Percentiles rank a stretch among this genome's conserved stretches.
These are phyloP conservation scores for Pythium vanterpoolii DNA, from an alignment of 352 stramenopile genomes.

Conservation along the genomic window DNA sequence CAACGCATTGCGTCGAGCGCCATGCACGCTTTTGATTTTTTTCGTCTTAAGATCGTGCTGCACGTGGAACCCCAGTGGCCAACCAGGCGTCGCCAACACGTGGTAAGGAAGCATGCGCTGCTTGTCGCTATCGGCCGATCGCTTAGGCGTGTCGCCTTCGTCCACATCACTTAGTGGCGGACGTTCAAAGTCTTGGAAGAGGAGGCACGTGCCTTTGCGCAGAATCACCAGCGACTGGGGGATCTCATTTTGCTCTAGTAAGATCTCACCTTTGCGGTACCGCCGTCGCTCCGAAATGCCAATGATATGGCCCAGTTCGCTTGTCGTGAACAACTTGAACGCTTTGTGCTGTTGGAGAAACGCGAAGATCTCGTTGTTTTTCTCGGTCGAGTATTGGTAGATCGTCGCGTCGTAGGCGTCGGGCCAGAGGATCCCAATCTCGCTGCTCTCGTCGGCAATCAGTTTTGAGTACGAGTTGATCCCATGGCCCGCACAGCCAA, in stretches of 20 bases:
- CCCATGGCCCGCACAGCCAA: conserved; percentile 53
- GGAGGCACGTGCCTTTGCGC: conserved; percentile 59
- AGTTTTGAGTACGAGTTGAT: conserved; percentile 45
- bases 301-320: conserved; percentile 66
- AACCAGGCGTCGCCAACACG: conserved; percentile 53
- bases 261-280: conserved; percentile 59
- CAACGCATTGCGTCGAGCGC: conserved; percentile 45
- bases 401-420: conserved; percentile 54
- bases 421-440: conserved; percentile 67
- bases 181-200: conserved; percentile 62
- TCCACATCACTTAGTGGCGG: conserved; percentile 29
- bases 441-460: conserved; percentile 61
- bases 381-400: conserved; percentile 46
- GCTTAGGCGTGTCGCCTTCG: background rate
- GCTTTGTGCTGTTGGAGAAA: conserved; percentile 69
- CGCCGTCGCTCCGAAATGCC: conserved; percentile 66
- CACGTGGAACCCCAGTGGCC: conserved; percentile 59
- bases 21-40: conserved; percentile 41
- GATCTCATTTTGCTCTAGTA: conserved; percentile 63
- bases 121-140: conserved; percentile 17
- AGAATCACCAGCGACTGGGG: conserved; percentile 51
- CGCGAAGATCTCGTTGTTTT: conserved; percentile 60
- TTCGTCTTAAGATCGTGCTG: conserved; percentile 26
- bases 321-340: conserved; percentile 55
- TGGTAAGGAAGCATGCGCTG: conserved; percentile 42